phyloP scores from a whole-genome alignment of 176 grass and related monocot genomes.

The Oropetium thomaeum region DNA sequence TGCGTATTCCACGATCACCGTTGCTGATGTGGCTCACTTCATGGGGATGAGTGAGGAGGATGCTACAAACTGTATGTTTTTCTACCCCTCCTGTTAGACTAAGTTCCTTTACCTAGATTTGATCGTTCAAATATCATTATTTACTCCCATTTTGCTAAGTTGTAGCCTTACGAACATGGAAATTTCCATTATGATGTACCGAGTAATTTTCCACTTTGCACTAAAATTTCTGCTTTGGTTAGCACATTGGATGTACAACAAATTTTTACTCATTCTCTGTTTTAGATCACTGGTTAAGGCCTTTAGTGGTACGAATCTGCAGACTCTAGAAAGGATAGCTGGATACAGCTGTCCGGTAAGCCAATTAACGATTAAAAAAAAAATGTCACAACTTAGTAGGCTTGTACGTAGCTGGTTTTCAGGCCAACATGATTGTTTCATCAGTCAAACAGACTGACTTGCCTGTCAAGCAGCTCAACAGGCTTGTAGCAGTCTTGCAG shows the following conservation, averaged over 20 bases:
- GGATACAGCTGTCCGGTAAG: no score
- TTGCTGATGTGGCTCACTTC: constrained; percentile 74
- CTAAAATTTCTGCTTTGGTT: neutral
- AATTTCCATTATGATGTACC: neutral
- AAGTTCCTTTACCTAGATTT: neutral
- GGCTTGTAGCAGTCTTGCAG: no score
- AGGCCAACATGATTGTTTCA: no score
- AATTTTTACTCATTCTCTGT: no score
- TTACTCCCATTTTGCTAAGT: neutral
- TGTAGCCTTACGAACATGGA: neutral
- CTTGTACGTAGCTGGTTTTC: no score
- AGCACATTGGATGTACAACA: neutral
- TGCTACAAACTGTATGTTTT: constrained; percentile 73
- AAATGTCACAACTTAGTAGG: no score
- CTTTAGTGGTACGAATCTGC: no score
- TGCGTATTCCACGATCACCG: constrained; percentile 82
- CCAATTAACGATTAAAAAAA: no score
- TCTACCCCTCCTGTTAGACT: constrained; percentile 5
- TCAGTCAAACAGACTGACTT: no score
- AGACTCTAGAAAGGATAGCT: no score
- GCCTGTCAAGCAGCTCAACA: no score
- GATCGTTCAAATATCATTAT: neutral
- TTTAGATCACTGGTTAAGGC: no score
- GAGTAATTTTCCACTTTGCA: neutral
- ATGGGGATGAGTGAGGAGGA: constrained; percentile 87